Evolutionary conservation across 1,139 yeast genomes (phyloP).

Genomic region (Blastobotrys illinoisensis): DNA sequence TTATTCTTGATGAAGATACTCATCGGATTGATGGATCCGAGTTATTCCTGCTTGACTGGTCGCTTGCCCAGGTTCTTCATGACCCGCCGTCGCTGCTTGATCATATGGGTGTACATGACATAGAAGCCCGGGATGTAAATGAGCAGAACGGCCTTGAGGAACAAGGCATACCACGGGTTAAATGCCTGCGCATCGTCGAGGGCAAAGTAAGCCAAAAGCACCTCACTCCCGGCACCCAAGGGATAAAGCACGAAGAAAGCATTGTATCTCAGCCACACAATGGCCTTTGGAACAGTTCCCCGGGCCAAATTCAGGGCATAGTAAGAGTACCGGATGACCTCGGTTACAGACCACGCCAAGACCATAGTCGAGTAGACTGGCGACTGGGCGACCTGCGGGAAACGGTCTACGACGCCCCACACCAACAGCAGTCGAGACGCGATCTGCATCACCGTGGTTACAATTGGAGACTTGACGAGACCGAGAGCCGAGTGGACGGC

Average conservation of each 20-base stretch:
- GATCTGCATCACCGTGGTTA: slow-evolving; percentile 83
- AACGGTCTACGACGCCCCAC: slow-evolving; percentile 68
- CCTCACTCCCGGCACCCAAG: slow-evolving; percentile 82
- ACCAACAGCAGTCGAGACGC: slow-evolving; percentile 78
- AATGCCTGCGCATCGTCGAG: slow-evolving; percentile 54
- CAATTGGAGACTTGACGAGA: slow-evolving; percentile 74
- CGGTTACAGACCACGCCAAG: slow-evolving; percentile 87
- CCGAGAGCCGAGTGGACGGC: slow-evolving; percentile 69
- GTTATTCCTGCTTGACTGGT: slow-evolving; percentile 11
- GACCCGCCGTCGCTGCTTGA: slow-evolving; percentile 58
- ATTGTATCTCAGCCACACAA: slow-evolving; percentile 76
- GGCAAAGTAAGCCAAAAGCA: slow-evolving; percentile 62
- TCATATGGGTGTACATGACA: slow-evolving; percentile 80
- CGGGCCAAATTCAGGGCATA: slow-evolving; percentile 65
- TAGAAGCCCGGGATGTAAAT: slow-evolving; percentile 85
- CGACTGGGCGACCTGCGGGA: slow-evolving; percentile 62
- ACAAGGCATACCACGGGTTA: slow-evolving; percentile 50
- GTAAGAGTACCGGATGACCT: slow-evolving; percentile 79
- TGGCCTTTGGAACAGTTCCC: slow-evolving; percentile 49
- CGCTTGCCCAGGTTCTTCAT: slow-evolving; percentile 30
- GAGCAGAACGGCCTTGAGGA: slow-evolving; percentile 52
- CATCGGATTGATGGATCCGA: too few species aligned
- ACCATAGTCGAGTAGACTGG: slow-evolving; percentile 60
- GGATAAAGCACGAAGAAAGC: slow-evolving; percentile 83
- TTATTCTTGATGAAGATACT: not conserved